A percentile compares a stretch with the other conserved stretches of the same genome.
Evolutionary conservation across 2,329 filamentous ascomycete species (phyloP).

Genomic region (Pseudomassariella vexata): DNA sequence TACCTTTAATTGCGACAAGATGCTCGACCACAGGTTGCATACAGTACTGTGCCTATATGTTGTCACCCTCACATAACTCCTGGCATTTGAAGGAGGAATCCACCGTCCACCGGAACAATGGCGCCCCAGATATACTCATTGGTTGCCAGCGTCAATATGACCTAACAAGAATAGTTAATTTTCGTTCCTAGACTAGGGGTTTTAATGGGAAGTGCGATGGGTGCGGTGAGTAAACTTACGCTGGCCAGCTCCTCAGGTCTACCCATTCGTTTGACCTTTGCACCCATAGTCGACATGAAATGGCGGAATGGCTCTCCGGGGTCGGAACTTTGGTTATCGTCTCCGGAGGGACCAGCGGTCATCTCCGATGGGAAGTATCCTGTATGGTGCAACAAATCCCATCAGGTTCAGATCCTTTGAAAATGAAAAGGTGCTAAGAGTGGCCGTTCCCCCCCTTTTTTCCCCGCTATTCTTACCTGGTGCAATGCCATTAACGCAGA

Average conservation of each 20-base stretch:
- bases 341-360: slow-evolving; percentile 37
- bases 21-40: too few relatives aligned
- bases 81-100: slow-evolving; percentile 13
- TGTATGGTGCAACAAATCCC: too few relatives aligned
- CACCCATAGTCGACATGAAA: slow-evolving; percentile 12
- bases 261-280: slow-evolving; percentile 18
- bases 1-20: too few relatives aligned
- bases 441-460: too few relatives aligned
- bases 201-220: too few relatives aligned
- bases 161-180: slow-evolving; percentile 8
- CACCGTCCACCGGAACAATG: slow-evolving; percentile 17
- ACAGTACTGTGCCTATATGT: too few relatives aligned
- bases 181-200: too few relatives aligned
- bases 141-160: slow-evolving; percentile 17
- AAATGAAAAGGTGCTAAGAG: too few relatives aligned
- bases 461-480: slow-evolving; percentile 18
- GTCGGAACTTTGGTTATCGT: slow-evolving; percentile 36
- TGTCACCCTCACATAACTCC: too few relatives aligned
- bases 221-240: slow-evolving; percentile 9
- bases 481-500: slow-evolving; percentile 22
- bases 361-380: slow-evolving; percentile 30
- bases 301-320: slow-evolving; percentile 11
- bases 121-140: slow-evolving; percentile 23
- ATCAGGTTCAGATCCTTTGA: too few relatives aligned
- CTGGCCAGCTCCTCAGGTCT: slow-evolving; percentile 18